These are phyloP conservation scores for Zygosaccharomyces kombuchaensis DNA, from an alignment of 805 yeast genomes.

Conservation along the genomic window DNA sequence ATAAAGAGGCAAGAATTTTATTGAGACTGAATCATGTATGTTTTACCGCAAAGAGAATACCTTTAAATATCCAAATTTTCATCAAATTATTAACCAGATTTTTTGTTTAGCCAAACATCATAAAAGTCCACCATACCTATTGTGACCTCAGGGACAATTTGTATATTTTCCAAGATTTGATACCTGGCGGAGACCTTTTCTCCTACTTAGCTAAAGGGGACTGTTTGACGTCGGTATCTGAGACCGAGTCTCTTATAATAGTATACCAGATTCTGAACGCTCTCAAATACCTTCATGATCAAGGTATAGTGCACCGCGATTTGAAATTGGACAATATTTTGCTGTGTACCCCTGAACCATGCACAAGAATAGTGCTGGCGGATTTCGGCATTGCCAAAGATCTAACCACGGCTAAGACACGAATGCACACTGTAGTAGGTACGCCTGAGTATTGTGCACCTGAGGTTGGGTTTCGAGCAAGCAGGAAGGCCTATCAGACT, in stretches of 20 bases:
- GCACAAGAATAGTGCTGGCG: slow-evolving; percentile 52
- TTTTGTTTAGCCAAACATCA: slow-evolving; percentile 43
- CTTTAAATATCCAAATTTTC: neutral
- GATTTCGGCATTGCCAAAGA: slow-evolving; percentile 62
- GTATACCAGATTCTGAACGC: slow-evolving; percentile 56
- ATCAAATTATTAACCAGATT: neutral
- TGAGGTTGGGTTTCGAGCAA: slow-evolving; percentile 49
- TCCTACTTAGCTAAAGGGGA: slow-evolving; percentile 47
- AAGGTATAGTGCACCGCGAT: slow-evolving; percentile 61
- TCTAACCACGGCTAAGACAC: slow-evolving; percentile 26
- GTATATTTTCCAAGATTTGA: slow-evolving; percentile 46
- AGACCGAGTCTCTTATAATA: slow-evolving; percentile 50
- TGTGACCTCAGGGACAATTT: slow-evolving; percentile 27
- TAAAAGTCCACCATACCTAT: slow-evolving; percentile 40
- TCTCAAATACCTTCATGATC: slow-evolving; percentile 48
- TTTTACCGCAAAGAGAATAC: neutral
- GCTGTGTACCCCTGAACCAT: slow-evolving; percentile 48
- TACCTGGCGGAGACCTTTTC: slow-evolving; percentile 57
- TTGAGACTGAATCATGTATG: slow-evolving; percentile 40
- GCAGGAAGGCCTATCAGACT: slow-evolving; percentile 27
- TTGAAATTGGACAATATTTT: slow-evolving; percentile 63
- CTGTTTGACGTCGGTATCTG: slow-evolving; percentile 42
- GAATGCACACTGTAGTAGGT: slow-evolving; percentile 52
- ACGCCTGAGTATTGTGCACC: slow-evolving; percentile 74
- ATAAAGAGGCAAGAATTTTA: slow-evolving; percentile 44